Conservation (phyloP, 2,329 filamentous ascomycete species). For the Aspergillus vadensis region DNA sequence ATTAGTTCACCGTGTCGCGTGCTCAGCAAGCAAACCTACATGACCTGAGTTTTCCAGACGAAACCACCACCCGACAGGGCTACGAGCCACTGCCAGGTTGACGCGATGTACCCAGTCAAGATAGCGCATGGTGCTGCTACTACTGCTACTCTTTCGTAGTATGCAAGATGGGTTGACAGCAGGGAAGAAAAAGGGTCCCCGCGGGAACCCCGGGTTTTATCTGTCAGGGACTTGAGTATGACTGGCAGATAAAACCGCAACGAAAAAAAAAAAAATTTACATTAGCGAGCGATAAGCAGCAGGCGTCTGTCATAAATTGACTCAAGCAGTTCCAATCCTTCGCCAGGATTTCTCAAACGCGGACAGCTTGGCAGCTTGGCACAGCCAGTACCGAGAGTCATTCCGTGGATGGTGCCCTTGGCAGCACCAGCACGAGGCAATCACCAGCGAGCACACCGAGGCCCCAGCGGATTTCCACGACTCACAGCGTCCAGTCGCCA, state of each 20-base stretch:
- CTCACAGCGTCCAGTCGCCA: background rate
- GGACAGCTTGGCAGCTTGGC: constrained; percentile 8
- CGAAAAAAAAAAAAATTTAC: background rate
- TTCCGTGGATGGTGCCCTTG: constrained; percentile 8
- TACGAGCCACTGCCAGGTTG: constrained; percentile 58
- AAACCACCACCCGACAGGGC: constrained; percentile 71
- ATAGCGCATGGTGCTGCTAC: constrained; percentile 15
- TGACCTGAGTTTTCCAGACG: constrained; percentile 79
- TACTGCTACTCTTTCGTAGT: no score
- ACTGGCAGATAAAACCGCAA: background rate
- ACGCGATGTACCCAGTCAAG: constrained; percentile 27
- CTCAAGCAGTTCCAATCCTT: background rate
- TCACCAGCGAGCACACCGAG: background rate
- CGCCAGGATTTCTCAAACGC: background rate
- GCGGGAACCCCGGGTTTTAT: constrained; percentile 6
- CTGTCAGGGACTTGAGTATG: background rate
- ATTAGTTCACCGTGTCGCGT: constrained; percentile 1
- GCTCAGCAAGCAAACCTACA: constrained; percentile 54
- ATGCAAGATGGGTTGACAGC: background rate
- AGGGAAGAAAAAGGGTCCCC: background rate
- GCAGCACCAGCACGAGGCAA: constrained; percentile 1
- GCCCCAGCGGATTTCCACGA: background rate
- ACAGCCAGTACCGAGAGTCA: background rate
- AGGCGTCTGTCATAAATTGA: background rate
- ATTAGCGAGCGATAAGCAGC: no score